Percentiles rank a stretch among this genome's conserved stretches.
Conservation (phyloP, 345 rosid genomes). For the Passiflora organensis region DNA sequence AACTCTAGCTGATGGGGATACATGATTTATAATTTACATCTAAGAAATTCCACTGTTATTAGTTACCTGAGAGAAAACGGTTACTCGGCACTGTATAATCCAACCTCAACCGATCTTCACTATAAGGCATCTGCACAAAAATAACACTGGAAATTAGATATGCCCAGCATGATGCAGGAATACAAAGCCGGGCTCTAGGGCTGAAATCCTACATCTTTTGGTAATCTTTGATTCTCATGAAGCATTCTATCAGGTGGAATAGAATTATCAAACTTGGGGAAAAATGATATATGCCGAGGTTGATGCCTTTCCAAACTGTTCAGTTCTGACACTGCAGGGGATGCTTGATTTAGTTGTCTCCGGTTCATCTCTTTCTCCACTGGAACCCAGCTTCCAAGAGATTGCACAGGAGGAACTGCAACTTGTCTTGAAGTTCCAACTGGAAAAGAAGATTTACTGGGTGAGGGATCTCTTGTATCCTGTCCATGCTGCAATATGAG, state of each 20-base stretch:
- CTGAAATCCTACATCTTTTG: constrained; percentile 57
- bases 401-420: constrained; percentile 54
- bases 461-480: constrained; percentile 67
- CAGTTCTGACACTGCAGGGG: constrained; percentile 57
- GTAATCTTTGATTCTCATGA: constrained; percentile 73
- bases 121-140: constrained; percentile 50
- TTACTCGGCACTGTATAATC: constrained; percentile 43
- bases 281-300: constrained; percentile 52
- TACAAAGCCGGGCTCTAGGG: not conserved
- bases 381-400: constrained; percentile 73
- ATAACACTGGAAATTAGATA: not conserved
- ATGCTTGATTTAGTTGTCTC: constrained; percentile 51
- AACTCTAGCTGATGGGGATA: not conserved
- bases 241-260: constrained; percentile 59
- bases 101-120: constrained; percentile 56
- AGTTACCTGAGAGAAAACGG: constrained; percentile 63
- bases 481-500: constrained; percentile 98
- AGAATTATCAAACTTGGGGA: constrained; percentile 59
- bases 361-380: constrained; percentile 86
- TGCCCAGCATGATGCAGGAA: not conserved
- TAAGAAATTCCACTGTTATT: no score
- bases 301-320: constrained; percentile 62
- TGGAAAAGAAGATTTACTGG: constrained; percentile 66
- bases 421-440: constrained; percentile 57
- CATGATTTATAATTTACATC: not conserved